phyloP scores from a whole-genome alignment of 371 early-diverging fungal species.

The Parasitella parasitica region DNA sequence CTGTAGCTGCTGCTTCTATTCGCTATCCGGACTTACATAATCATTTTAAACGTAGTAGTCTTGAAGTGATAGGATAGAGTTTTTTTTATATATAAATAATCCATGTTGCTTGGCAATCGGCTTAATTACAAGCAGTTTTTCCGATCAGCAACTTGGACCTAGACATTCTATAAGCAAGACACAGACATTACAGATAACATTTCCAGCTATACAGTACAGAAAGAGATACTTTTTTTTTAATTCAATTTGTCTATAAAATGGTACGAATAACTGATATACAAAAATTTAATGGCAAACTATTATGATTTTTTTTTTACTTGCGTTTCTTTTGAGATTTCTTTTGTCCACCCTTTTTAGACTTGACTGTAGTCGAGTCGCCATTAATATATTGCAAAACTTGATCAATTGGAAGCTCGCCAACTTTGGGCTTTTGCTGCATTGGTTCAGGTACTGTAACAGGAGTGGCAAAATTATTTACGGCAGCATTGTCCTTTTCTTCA shows the following conservation, averaged over 20 bases:
- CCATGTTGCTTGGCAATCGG: too few relatives aligned
- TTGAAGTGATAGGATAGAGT: too few relatives aligned
- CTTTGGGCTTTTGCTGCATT: slow-evolving; percentile 3
- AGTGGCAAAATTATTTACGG: slow-evolving; percentile 2
- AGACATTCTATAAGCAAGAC: too few relatives aligned
- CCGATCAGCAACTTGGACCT: too few relatives aligned
- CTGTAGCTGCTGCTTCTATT: too few relatives aligned
- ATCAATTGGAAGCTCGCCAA: slow-evolving; percentile 61
- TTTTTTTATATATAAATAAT: too few relatives aligned
- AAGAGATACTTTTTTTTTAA: not conserved
- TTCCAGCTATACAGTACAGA: not conserved
- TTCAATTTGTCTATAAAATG: not conserved
- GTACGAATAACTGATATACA: not conserved
- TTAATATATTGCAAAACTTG: slow-evolving; percentile 63
- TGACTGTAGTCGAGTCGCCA: slow-evolving; percentile 27
- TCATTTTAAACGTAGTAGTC: too few relatives aligned
- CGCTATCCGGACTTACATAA: too few relatives aligned
- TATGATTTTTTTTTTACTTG: not conserved
- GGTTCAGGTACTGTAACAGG: slow-evolving; percentile 5
- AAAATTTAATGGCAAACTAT: not conserved
- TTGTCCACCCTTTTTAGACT: slow-evolving; percentile 31
- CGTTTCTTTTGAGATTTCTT: slow-evolving; percentile 27
- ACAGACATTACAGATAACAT: not conserved
- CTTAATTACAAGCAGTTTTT: too few relatives aligned
- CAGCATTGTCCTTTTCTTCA: slow-evolving; percentile 16